Conservation (phyloP, 108 stramenopile genomes). For the Bacterosira constricta region DNA sequence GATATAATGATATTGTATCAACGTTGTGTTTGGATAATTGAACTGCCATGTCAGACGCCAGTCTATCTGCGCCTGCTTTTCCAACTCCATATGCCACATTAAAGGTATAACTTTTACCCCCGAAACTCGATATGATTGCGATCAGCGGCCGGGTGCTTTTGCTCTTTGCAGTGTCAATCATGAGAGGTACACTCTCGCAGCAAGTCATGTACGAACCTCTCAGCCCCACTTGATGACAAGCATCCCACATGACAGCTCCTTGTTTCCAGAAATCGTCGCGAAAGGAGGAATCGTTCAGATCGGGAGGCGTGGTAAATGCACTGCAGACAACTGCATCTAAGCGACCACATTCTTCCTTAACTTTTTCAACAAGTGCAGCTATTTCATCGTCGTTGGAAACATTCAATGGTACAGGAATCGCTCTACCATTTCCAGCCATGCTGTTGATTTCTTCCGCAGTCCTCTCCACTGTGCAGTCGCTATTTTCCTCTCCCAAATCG, state of each 20-base stretch:
- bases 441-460: conserved; percentile 55
- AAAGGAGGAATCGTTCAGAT: conserved; percentile 37
- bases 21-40: conserved; percentile 66
- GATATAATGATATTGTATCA: conserved; percentile 76
- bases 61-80: conserved; percentile 85
- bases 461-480: conserved; percentile 59
- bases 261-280: conserved; percentile 82
- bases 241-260: conserved; percentile 75
- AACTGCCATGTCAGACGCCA: conserved; percentile 79
- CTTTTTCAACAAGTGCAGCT: conserved; percentile 35
- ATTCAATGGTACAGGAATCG: conserved; percentile 57
- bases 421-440: conserved; percentile 57
- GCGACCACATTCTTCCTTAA: conserved; percentile 57
- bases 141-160: conserved; percentile 61
- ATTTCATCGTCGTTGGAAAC: conserved; percentile 56
- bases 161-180: conserved; percentile 65
- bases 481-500: conserved; percentile 13
- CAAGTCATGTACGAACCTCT: conserved; percentile 66
- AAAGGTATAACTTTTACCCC: conserved; percentile 84
- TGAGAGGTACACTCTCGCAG: conserved; percentile 58
- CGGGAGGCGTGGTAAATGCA: conserved; percentile 65
- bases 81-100: conserved; percentile 93
- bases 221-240: conserved; percentile 69
- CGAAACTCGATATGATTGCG: conserved; percentile 69
- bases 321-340: conserved; percentile 70